Conservation (phyloP, 2,329 filamentous ascomycete species). For the Trichophyton equinum region DNA sequence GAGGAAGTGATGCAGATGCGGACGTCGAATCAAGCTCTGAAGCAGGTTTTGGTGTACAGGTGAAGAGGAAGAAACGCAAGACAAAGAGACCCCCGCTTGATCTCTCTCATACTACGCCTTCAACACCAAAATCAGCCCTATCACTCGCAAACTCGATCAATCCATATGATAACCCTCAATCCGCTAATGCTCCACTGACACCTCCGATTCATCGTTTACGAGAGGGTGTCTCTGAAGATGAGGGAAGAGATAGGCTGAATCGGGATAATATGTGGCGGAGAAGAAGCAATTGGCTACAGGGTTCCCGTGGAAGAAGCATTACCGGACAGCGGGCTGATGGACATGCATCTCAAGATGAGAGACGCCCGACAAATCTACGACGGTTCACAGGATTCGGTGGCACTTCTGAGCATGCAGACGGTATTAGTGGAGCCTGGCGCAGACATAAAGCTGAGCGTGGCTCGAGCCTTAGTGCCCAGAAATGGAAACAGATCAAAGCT, state of each 20-base stretch:
- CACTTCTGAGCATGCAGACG: constrained; percentile 50
- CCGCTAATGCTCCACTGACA: constrained; percentile 48
- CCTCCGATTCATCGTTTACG: constrained; percentile 39
- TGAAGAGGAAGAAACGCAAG: constrained; percentile 52
- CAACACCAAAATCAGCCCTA: constrained; percentile 46
- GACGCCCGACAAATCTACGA: constrained; percentile 51
- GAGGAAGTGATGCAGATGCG: constrained; percentile 57
- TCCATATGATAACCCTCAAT: constrained; percentile 31
- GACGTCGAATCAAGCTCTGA: constrained; percentile 81
- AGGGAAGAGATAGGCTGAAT: constrained; percentile 52
- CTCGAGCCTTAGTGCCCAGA: constrained; percentile 60
- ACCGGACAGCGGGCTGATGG: constrained; percentile 39
- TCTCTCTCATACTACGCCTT: constrained; percentile 52
- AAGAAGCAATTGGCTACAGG: constrained; percentile 46
- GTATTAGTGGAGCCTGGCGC: constrained; percentile 45
- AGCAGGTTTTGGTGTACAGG: constrained; percentile 45
- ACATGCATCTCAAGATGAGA: constrained; percentile 39
- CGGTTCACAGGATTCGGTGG: constrained; percentile 52
- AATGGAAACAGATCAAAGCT: constrained; percentile 88
- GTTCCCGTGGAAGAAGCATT: constrained; percentile 35
- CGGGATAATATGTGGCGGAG: constrained; percentile 46
- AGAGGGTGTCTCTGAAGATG: constrained; percentile 61
- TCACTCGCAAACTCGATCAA: constrained; percentile 33
- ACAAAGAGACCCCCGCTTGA: constrained; percentile 46
- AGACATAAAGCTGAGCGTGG: constrained; percentile 49